Evolutionary conservation across 2,329 filamentous ascomycete species (phyloP).

Genomic region (Aspergillaceae sp.): DNA sequence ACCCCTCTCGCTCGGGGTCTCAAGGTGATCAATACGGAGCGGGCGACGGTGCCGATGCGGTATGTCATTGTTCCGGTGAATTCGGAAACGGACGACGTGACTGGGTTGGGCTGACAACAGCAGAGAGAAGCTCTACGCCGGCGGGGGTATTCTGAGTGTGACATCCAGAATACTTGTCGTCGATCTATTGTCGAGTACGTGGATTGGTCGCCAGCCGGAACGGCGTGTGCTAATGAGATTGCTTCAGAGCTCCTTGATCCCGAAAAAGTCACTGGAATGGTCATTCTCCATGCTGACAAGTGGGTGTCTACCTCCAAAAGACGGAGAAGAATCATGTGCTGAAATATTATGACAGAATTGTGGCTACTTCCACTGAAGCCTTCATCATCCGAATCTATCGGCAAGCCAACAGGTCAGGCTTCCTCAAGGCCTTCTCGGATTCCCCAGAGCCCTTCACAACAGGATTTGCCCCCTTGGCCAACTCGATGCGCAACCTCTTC

Average conservation of each 20-base stretch:
- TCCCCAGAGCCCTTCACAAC: slow-evolving; percentile 82
- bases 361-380: slow-evolving; percentile 82
- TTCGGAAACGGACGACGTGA: too few species aligned
- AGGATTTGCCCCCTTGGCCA: slow-evolving; percentile 79
- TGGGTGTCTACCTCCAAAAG: slow-evolving; percentile 13
- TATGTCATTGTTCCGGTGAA: slow-evolving; percentile 14
- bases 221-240: slow-evolving; percentile 4
- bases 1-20: slow-evolving; percentile 74
- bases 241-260: slow-evolving; percentile 57
- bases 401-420: slow-evolving; percentile 87
- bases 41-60: slow-evolving; percentile 70
- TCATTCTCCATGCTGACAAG: slow-evolving; percentile 80
- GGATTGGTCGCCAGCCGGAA: not conserved
- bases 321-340: slow-evolving; percentile 1
- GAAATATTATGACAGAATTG: slow-evolving; percentile 43
- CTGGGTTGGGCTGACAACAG: too few species aligned
- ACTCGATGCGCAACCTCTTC: slow-evolving; percentile 88
- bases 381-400: slow-evolving; percentile 92
- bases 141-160: slow-evolving; percentile 88
- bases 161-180: slow-evolving; percentile 93
- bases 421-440: slow-evolving; percentile 93
- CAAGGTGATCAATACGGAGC: slow-evolving; percentile 88
- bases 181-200: slow-evolving; percentile 67
- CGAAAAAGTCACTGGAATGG: slow-evolving; percentile 74
- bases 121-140: slow-evolving; percentile 82